Evolutionary conservation across 1,284 basidiomycete genomes (phyloP).

Genomic region (Heterobasidion occidentale): DNA sequence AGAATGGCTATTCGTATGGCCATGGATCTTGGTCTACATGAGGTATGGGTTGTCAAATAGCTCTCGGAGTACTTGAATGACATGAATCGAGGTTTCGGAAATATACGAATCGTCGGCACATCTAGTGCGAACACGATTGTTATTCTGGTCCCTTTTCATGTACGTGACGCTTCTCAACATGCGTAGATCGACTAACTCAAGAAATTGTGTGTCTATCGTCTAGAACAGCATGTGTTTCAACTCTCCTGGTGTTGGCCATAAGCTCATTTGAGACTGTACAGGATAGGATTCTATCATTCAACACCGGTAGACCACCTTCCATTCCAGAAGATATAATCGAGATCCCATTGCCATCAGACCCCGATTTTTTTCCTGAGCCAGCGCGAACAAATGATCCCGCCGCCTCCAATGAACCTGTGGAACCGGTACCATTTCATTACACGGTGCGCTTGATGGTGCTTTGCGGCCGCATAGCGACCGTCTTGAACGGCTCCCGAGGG

Average conservation of each 20-base stretch:
- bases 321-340: constrained; percentile 34
- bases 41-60: constrained; percentile 10
- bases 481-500: constrained; percentile 30
- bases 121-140: constrained; percentile 23
- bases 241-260: too few species aligned
- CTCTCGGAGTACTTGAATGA: not conserved
- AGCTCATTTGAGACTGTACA: not conserved
- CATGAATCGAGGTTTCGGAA: constrained; percentile 17
- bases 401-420: constrained; percentile 16
- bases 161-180: constrained; percentile 12
- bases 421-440: constrained; percentile 29
- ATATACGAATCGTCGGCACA: constrained; percentile 31
- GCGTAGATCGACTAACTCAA: not conserved
- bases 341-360: constrained; percentile 28
- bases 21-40: constrained; percentile 31
- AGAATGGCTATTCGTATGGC: constrained; percentile 34
- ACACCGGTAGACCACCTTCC: constrained; percentile 21
- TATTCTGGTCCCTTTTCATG: constrained; percentile 31
- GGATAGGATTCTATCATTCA: constrained; percentile 32
- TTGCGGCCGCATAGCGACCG: constrained; percentile 26
- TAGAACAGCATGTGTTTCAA: too few species aligned
- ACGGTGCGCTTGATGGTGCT: constrained; percentile 31
- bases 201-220: too few species aligned
- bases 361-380: constrained; percentile 29
- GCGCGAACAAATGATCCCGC: constrained; percentile 17